Conservation (phyloP, 306 rosid species). For the Vachellia pachyceras region DNA sequence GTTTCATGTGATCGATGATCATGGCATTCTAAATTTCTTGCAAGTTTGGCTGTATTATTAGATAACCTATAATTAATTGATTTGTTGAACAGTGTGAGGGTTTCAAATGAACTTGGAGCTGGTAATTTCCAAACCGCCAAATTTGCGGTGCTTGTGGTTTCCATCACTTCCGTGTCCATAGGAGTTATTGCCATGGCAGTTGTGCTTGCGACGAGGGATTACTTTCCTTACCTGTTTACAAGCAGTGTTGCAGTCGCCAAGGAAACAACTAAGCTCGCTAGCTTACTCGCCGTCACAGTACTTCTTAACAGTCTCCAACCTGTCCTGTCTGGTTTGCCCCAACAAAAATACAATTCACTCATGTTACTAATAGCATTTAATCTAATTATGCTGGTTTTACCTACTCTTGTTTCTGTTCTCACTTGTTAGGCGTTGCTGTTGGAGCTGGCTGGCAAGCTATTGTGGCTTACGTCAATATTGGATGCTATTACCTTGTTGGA, state of each 20-base stretch:
- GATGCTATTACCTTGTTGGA: constrained; percentile 72
- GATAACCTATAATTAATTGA: background rate
- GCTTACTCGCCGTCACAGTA: constrained; percentile 64
- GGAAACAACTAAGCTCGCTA: constrained; percentile 74
- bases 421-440: constrained; percentile 72
- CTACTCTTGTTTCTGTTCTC: constrained; percentile 1
- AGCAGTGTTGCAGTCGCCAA: constrained; percentile 60
- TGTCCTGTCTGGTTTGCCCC: constrained; percentile 66
- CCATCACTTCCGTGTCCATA: constrained; percentile 64
- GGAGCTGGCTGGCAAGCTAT: constrained; percentile 93
- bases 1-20: background rate
- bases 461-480: constrained; percentile 81
- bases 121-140: constrained; percentile 64
- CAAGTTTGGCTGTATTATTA: background rate
- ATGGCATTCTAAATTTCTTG: background rate
- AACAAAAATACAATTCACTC: background rate
- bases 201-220: constrained; percentile 57
- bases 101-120: constrained; percentile 85
- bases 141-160: constrained; percentile 71
- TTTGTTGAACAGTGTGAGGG: constrained; percentile 72
- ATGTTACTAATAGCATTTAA: background rate
- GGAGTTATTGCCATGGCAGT: constrained; percentile 56
- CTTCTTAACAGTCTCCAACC: constrained; percentile 81
- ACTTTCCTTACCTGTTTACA: constrained; percentile 74
- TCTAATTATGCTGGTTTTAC: background rate